A percentile compares a stretch with the other conserved stretches of the same genome.
Evolutionary conservation across 345 rosid genomes (phyloP).

Genomic region (Eucalyptus sp.): DNA sequence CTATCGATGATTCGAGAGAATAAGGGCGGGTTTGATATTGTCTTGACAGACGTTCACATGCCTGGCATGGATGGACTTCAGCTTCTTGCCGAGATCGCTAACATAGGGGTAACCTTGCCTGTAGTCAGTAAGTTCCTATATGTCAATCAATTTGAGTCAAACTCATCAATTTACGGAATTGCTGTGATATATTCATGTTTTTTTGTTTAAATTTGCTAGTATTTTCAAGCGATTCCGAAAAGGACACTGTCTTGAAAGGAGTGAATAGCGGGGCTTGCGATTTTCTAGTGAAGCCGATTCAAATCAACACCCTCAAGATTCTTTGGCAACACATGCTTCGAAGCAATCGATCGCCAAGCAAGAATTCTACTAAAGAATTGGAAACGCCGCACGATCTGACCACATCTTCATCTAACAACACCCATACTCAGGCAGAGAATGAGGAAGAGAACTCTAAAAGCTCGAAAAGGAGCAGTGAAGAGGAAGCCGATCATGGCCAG

Average conservation of each 20-base stretch:
- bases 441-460: not conserved
- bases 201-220: not conserved
- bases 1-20: not conserved
- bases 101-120: not conserved
- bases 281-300: not conserved
- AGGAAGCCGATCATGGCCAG: not conserved
- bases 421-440: not conserved
- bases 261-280: not conserved
- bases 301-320: not conserved
- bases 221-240: not conserved
- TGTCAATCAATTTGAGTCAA: no score
- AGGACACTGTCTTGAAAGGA: not conserved
- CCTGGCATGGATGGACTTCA: slow-evolving; percentile 1
- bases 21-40: not conserved
- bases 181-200: no score
- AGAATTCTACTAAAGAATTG: not conserved
- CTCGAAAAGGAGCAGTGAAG: not conserved
- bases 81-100: not conserved
- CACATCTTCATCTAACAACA: not conserved
- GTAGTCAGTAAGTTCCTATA: not conserved
- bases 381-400: not conserved
- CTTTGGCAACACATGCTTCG: not conserved
- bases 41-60: not conserved
- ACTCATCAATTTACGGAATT: not conserved
- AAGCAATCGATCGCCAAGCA: not conserved